A percentile compares a stretch with the other conserved stretches of the same genome.
Conservation (phyloP, 2,329 filamentous ascomycete species). For the Talaromyces sp. region DNA sequence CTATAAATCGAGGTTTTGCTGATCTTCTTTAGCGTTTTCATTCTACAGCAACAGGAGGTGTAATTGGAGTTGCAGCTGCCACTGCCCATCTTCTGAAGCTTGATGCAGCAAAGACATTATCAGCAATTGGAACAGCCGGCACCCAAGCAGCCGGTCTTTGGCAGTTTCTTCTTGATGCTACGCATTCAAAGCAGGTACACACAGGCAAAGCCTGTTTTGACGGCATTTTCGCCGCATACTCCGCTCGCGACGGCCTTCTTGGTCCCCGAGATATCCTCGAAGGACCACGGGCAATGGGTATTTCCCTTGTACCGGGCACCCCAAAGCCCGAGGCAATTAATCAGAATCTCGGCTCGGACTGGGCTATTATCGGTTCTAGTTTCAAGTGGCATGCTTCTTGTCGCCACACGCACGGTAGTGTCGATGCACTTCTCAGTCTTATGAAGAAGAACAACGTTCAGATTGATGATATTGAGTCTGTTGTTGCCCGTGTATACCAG, state of each 20-base stretch:
- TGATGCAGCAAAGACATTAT: conserved; percentile 24
- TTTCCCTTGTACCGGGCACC: conserved; percentile 24
- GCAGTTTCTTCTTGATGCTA: conserved; percentile 36
- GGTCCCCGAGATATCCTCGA: conserved; percentile 34
- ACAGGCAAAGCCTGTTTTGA: conserved; percentile 36
- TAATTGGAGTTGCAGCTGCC: conserved; percentile 33
- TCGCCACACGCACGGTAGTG: conserved; percentile 36
- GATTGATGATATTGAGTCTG: conserved; percentile 33
- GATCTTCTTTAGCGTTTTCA: conserved; percentile 26
- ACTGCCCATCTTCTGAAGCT: conserved; percentile 29
- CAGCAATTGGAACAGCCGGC: conserved; percentile 35
- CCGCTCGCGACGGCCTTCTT: conserved; percentile 29
- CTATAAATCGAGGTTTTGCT: too few relatives aligned
- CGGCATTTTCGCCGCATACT: conserved; percentile 36
- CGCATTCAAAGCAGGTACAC: conserved; percentile 37
- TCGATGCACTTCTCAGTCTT: conserved; percentile 32
- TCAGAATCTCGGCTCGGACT: conserved; percentile 27
- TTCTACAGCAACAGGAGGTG: conserved; percentile 30
- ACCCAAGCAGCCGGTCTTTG: conserved; percentile 38
- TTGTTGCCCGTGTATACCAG: conserved; percentile 32
- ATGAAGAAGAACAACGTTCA: conserved; percentile 28
- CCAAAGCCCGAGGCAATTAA: conserved; percentile 29
- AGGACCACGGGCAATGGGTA: conserved; percentile 32
- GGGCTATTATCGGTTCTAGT: conserved; percentile 31
- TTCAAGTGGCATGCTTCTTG: conserved; percentile 41